These are phyloP conservation scores for Neofusicoccum kwambonambiense DNA, from an alignment of 2,329 filamentous ascomycete genomes.

Conservation along the genomic window DNA sequence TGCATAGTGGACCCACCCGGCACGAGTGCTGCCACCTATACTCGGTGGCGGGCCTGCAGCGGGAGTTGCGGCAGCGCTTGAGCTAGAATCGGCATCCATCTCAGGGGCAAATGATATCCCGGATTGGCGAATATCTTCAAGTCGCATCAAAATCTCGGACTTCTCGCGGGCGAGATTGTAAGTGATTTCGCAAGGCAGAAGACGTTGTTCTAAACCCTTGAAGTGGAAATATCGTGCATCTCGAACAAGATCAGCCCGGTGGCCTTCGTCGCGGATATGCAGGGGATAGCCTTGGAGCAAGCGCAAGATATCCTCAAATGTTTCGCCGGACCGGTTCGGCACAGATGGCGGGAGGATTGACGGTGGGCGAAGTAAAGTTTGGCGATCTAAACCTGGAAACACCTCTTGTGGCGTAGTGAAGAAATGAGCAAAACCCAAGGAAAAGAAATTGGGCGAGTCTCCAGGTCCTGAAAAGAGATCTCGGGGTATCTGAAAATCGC, in stretches of 20 bases:
- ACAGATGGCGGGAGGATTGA: slow-evolving; percentile 81
- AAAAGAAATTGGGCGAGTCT: slow-evolving; percentile 95
- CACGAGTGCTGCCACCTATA: slow-evolving; percentile 2
- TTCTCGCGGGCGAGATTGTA: slow-evolving; percentile 69
- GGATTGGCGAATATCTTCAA: slow-evolving; percentile 87
- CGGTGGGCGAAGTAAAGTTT: slow-evolving; percentile 78
- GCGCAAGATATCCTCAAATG: slow-evolving; percentile 79
- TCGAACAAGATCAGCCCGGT: slow-evolving; percentile 73
- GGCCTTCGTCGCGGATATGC: slow-evolving; percentile 70
- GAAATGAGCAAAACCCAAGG: slow-evolving; percentile 83
- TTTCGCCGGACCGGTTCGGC: slow-evolving; percentile 76
- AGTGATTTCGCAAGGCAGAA: slow-evolving; percentile 73
- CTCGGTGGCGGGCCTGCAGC: slow-evolving; percentile 21
- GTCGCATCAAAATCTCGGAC: slow-evolving; percentile 73
- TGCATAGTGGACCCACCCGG: slow-evolving; percentile 72
- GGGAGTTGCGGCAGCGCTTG: slow-evolving; percentile 14
- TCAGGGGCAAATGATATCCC: slow-evolving; percentile 68
- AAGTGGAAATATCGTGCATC: slow-evolving; percentile 94
- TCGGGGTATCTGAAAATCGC: slow-evolving; percentile 84
- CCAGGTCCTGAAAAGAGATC: slow-evolving; percentile 79
- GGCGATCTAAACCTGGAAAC: slow-evolving; percentile 80
- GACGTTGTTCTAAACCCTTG: slow-evolving; percentile 82
- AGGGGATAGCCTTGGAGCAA: slow-evolving; percentile 82
- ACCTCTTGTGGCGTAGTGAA: slow-evolving; percentile 77
- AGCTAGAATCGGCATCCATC: slow-evolving; percentile 11